These are phyloP conservation scores for Chaetomiaceae sp. DNA, from an alignment of 2,329 filamentous ascomycete species.

Conservation along the genomic window DNA sequence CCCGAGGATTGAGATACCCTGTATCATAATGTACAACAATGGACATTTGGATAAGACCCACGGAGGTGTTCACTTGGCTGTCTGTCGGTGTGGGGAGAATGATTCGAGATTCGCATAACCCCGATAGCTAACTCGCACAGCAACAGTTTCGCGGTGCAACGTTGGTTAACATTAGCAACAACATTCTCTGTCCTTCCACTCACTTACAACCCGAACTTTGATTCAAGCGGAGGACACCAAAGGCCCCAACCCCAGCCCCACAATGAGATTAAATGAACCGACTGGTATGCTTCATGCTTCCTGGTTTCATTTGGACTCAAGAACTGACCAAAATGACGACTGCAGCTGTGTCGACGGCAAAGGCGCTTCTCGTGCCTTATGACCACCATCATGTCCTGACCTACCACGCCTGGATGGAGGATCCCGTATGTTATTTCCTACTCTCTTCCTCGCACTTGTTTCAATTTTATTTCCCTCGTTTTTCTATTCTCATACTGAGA, in stretches of 20 bases:
- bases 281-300: conserved; percentile 13
- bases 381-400: conserved; percentile 71
- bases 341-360: conserved; percentile 61
- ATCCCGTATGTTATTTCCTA: conserved; percentile 60
- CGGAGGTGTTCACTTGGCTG: too few relatives aligned
- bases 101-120: conserved; percentile 7
- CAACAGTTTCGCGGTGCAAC: neutral
- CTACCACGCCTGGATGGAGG: conserved; percentile 92
- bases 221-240: too few relatives aligned
- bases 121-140: neutral
- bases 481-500: neutral
- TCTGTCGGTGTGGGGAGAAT: neutral
- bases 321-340: conserved; percentile 1
- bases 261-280: conserved; percentile 25
- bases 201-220: too few relatives aligned
- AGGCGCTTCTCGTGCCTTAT: conserved; percentile 77
- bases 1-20: conserved; percentile 5
- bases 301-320: neutral
- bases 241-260: neutral
- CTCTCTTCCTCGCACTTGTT: neutral
- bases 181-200: too few relatives aligned
- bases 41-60: neutral
- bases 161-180: too few relatives aligned
- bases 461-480: too few relatives aligned
- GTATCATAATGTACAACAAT: conserved; percentile 6